Evolutionary conservation across 2,329 filamentous ascomycete genomes (phyloP).

Genomic region (Tympanopsis confertula): DNA sequence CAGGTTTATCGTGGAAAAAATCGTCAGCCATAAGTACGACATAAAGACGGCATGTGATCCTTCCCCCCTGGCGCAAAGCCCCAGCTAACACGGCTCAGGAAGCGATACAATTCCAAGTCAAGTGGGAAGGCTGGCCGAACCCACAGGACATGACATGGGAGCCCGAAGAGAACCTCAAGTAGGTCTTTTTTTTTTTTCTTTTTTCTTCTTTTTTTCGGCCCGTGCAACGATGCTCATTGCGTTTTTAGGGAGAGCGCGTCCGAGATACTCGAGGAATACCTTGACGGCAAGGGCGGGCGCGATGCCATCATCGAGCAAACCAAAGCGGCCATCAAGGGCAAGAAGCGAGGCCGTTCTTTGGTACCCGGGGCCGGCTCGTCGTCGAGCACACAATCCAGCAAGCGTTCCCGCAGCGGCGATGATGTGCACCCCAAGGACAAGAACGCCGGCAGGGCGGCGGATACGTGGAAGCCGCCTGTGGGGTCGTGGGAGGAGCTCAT

Average conservation of each 20-base stretch:
- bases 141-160: slow-evolving; percentile 69
- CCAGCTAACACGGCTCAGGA: slow-evolving; percentile 1
- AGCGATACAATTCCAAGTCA: slow-evolving; percentile 46
- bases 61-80: background rate
- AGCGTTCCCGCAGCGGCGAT: slow-evolving; percentile 31
- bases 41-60: slow-evolving; percentile 20
- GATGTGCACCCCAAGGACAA: slow-evolving; percentile 37
- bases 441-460: slow-evolving; percentile 26
- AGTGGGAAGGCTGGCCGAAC: slow-evolving; percentile 70
- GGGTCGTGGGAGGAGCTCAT: slow-evolving; percentile 72
- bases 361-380: slow-evolving; percentile 24
- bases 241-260: slow-evolving; percentile 38
- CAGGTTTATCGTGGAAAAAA: slow-evolving; percentile 66
- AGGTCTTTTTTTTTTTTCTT: slow-evolving; percentile 10
- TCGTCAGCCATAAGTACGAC: slow-evolving; percentile 50
- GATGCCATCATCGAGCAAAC: slow-evolving; percentile 39
- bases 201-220: background rate
- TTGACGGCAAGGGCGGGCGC: slow-evolving; percentile 49
- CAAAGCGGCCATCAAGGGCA: slow-evolving; percentile 34
- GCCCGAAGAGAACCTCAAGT: slow-evolving; percentile 59
- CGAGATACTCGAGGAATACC: slow-evolving; percentile 54
- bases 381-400: slow-evolving; percentile 27
- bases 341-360: slow-evolving; percentile 52
- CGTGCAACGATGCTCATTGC: slow-evolving; percentile 4
- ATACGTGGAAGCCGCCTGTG: slow-evolving; percentile 52